Conservation (phyloP, 306 rosid genomes). For the Quercus wislizeni region DNA sequence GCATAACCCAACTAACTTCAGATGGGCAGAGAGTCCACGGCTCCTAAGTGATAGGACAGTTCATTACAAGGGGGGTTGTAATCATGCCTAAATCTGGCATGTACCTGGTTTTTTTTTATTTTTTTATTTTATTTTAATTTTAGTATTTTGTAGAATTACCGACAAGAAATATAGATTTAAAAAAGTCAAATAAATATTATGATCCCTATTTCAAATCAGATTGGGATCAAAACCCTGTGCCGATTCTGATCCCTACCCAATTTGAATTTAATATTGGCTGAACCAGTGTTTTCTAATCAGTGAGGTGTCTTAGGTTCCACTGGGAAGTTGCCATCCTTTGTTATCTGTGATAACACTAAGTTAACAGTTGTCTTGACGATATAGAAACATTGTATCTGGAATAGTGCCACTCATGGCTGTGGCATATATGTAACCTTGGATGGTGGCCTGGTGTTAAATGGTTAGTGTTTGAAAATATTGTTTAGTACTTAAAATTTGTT, state of each 20-base stretch:
- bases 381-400: not conserved
- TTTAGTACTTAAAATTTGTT: not conserved
- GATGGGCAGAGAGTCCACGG: no score
- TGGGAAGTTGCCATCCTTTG: not conserved
- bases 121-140: no score
- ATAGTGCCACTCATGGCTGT: not conserved
- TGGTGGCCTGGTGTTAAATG: not conserved
- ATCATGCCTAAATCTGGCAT: no score
- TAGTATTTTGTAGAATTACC: no score
- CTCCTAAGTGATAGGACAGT: no score
- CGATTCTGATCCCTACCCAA: not conserved
- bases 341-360: not conserved
- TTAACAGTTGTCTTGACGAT: not conserved
- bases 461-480: not conserved
- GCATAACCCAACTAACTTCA: no score
- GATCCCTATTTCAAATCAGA: no score
- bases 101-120: no score
- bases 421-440: not conserved
- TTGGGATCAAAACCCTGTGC: no score
- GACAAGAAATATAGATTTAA: no score
- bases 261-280: not conserved
- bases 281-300: not conserved
- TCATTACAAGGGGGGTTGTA: no score
- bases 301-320: not conserved
- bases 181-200: no score